Percentiles rank a stretch among this genome's conserved stretches.
Conservation (phyloP, 495 filamentous ascomycete species). For the Neurospora pannonica region DNA sequence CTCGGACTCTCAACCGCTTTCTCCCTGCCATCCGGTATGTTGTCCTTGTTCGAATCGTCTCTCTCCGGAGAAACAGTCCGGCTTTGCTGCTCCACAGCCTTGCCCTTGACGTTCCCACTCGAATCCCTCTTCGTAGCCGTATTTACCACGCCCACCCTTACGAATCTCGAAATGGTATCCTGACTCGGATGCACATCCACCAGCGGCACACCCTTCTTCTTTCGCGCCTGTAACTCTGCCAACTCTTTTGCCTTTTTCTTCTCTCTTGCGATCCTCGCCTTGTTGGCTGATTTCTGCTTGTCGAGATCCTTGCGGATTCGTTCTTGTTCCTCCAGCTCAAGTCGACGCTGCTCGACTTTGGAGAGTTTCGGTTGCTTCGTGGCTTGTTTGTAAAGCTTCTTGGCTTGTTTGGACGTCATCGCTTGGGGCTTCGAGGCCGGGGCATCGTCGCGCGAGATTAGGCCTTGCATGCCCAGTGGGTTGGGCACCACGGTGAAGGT, state of each 20-base stretch:
- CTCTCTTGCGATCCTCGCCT: slow-evolving; percentile 30
- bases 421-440: slow-evolving; percentile 5
- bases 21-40: neutral
- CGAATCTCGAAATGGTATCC: slow-evolving; percentile 33
- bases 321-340: slow-evolving; percentile 35
- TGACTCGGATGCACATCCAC: slow-evolving; percentile 34
- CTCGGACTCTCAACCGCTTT: neutral
- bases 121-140: slow-evolving; percentile 8
- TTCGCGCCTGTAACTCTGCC: slow-evolving; percentile 25
- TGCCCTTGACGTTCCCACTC: neutral
- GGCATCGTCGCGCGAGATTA: slow-evolving; percentile 6
- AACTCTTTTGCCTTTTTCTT: slow-evolving; percentile 34
- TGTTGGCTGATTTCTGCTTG: slow-evolving; percentile 29
- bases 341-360: slow-evolving; percentile 30
- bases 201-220: slow-evolving; percentile 30
- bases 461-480: slow-evolving; percentile 13
- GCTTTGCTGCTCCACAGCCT: slow-evolving; percentile 4
- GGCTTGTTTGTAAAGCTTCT: slow-evolving; percentile 26
- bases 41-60: neutral
- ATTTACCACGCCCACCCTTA: slow-evolving; percentile 18
- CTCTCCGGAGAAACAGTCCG: slow-evolving; percentile 2
- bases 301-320: slow-evolving; percentile 35
- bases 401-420: slow-evolving; percentile 38
- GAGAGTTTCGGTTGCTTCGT: slow-evolving; percentile 25
- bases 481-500: slow-evolving; percentile 20